Evolutionary conservation across 2,329 filamentous ascomycete species (phyloP).

Genomic region (Emmonsiellopsis sp.): DNA sequence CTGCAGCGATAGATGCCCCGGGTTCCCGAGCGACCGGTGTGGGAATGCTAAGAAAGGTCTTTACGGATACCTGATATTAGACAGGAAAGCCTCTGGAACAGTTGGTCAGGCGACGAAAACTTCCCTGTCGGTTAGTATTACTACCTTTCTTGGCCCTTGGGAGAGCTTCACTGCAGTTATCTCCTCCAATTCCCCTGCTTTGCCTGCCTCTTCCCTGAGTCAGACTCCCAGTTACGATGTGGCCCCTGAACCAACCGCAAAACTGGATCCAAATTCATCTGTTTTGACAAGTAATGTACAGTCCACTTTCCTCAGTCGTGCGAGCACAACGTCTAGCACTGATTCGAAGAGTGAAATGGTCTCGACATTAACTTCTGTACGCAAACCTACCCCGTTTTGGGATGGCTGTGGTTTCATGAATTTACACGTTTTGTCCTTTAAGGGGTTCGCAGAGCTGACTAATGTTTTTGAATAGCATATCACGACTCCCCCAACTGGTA

Average conservation of each 20-base stretch:
- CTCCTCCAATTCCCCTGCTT: not conserved
- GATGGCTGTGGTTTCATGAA: not conserved
- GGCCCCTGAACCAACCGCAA: not conserved
- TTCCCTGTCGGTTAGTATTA: slow-evolving; percentile 12
- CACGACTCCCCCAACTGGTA: slow-evolving; percentile 8
- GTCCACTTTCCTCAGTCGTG: slow-evolving; percentile 7
- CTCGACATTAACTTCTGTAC: slow-evolving; percentile 12
- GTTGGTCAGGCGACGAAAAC: slow-evolving; percentile 9
- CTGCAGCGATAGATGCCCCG: slow-evolving; percentile 36
- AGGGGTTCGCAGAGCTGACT: not conserved
- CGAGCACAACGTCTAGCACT: slow-evolving; percentile 13
- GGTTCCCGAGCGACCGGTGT: slow-evolving; percentile 39
- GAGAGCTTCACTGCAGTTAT: slow-evolving; percentile 1
- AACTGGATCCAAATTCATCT: not conserved
- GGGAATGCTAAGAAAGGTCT: slow-evolving; percentile 31
- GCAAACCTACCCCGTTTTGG: slow-evolving; percentile 6
- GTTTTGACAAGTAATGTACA: slow-evolving; percentile 11
- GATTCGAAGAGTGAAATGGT: slow-evolving; percentile 8
- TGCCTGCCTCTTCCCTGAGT: not conserved
- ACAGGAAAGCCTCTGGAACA: slow-evolving; percentile 24
- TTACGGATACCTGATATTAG: slow-evolving; percentile 33
- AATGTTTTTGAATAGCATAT: not conserved
- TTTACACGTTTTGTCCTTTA: not conserved
- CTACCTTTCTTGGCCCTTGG: slow-evolving; percentile 4
- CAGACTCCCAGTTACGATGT: not conserved